Evolutionary conservation across 169 alveolate species (phyloP), one percentile per base, ranked within the genome.

Genomic region (Cryptosporidium ryanae): DNA sequence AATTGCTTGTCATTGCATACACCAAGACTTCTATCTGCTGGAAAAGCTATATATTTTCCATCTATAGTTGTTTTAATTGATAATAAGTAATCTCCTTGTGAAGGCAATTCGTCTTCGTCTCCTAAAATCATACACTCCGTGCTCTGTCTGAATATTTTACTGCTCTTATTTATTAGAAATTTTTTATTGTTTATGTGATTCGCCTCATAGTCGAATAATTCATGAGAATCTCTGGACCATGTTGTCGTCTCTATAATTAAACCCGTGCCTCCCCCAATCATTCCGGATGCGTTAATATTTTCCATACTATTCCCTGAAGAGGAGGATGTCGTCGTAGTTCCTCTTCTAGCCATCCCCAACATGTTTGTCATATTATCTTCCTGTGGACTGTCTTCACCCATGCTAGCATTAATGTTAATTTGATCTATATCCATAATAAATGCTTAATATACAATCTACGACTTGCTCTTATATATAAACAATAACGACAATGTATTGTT

Each of bases 161-260:
- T 76, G 18, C 61, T 76, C n/a, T 25, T 76, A 29, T 63, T 76
- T 52, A 91, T 94, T 67, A 90, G 67, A 82, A 91, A 91, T 55
- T 66, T 76, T 64, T 84, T 91, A 66, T 84, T 91, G 44, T 91
- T 91, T 44, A 95, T 92, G 63, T 95, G 97, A 31, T 92, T 94
- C 13, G 98, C 95, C 92, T 96, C 99, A 83, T 96, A 96, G 93
- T 96, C 99, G 90, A 95, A 97, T 64, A 97, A 93, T 64, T 96
- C 99, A 71, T 97, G 98, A 57, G 97, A 92, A 93, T 97, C 99
- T 44, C 99, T 91, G 50, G 95, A 91, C 99, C 99, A 97, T 15
- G 99, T 97, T 71, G 94, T 89, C 32, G 97, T 94, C 84, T 92
- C 90, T 18, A 94, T 61, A 34, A 76, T 76, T 32, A 76, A 43